These are phyloP conservation scores for Saksenaea vasiformis DNA, from an alignment of 371 early-diverging fungal species.

Conservation along the genomic window DNA sequence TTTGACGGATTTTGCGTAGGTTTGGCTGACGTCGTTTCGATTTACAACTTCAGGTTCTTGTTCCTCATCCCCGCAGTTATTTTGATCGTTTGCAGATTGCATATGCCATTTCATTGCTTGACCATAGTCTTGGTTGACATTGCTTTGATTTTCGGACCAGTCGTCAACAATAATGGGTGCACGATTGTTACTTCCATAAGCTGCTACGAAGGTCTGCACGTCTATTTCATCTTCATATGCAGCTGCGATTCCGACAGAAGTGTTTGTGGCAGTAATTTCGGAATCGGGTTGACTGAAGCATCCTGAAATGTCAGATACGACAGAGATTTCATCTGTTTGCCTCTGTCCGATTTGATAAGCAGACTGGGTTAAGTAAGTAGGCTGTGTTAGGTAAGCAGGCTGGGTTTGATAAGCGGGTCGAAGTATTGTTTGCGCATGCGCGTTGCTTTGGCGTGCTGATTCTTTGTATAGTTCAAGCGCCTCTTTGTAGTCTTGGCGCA, in stretches of 20 bases:
- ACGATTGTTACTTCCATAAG: too few species aligned
- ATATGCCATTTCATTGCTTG: too few species aligned
- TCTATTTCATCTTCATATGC: slow-evolving; percentile 78
- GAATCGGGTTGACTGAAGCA: slow-evolving; percentile 68
- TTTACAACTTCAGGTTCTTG: too few species aligned
- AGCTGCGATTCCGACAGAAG: slow-evolving; percentile 79
- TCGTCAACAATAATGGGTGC: slow-evolving; percentile 57
- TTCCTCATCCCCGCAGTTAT: too few species aligned
- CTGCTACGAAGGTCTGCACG: slow-evolving; percentile 62
- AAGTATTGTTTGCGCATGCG: slow-evolving; percentile 79
- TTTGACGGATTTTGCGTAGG: too few species aligned
- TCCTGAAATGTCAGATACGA: slow-evolving; percentile 64
- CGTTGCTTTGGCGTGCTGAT: slow-evolving; percentile 63
- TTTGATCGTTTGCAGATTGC: too few species aligned
- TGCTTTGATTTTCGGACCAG: too few species aligned
- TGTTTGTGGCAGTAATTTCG: slow-evolving; percentile 62
- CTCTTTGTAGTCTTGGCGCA: slow-evolving; percentile 24
- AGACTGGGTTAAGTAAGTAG: too few species aligned
- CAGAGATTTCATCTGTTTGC: slow-evolving; percentile 78
- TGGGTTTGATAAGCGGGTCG: slow-evolving; percentile 92
- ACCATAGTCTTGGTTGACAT: too few species aligned
- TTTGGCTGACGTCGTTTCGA: too few species aligned
- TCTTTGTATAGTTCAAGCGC: slow-evolving; percentile 39
- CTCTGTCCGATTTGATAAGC: too few species aligned
- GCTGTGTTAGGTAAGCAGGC: too few species aligned